These are phyloP conservation scores for Erodium maritimum DNA, from an alignment of 345 rosid species.

Conservation along the genomic window DNA sequence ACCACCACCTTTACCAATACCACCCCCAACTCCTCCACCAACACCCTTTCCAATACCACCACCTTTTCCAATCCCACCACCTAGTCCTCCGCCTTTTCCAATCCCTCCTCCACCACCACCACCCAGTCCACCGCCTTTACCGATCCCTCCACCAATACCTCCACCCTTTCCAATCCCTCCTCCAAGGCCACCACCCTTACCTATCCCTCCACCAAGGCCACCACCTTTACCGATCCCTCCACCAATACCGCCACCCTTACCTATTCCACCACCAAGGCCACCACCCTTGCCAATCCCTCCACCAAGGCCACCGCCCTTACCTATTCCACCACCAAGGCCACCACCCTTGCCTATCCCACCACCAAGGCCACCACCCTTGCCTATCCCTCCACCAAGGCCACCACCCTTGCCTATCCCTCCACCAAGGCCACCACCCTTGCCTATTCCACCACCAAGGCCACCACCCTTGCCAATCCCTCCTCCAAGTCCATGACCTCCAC, in stretches of 20 bases:
- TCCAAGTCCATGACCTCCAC: not conserved
- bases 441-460: not conserved
- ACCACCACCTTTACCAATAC: not conserved
- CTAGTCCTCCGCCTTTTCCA: not conserved
- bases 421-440: not conserved
- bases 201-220: not conserved
- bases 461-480: constrained; percentile 1
- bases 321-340: constrained; percentile 1
- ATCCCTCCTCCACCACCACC: not conserved
- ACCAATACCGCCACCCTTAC: not conserved
- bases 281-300: constrained; percentile 11
- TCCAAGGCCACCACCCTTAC: not conserved
- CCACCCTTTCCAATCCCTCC: not conserved
- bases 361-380: not conserved
- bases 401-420: not conserved
- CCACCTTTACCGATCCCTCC: constrained; percentile 1
- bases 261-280: constrained; percentile 1
- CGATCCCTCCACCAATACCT: constrained; percentile 1
- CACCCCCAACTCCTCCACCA: constrained; percentile 1
- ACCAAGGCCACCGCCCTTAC: constrained; percentile 2
- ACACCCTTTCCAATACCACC: not conserved
- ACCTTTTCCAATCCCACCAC: not conserved
- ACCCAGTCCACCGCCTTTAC: not conserved
- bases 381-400: not conserved
- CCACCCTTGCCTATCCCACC: not conserved